Evolutionary conservation across 2,329 filamentous ascomycete genomes (phyloP).

Genomic region (Aspergillus fumigatus): DNA sequence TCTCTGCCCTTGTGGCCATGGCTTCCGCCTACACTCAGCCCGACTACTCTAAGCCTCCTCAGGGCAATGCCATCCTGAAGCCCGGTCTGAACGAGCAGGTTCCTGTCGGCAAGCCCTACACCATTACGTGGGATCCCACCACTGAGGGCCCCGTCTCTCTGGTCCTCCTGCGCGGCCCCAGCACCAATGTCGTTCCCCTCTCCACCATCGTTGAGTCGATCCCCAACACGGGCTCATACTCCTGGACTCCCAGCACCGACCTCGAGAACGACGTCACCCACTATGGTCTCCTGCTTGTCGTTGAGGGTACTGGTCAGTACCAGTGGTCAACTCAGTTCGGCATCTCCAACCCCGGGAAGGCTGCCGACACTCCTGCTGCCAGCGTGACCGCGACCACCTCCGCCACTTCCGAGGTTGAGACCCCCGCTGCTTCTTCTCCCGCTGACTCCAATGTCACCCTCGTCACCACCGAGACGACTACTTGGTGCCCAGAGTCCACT

Average conservation of each 20-base stretch:
- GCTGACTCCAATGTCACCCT: slow-evolving; percentile 1
- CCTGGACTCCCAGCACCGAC: slow-evolving; percentile 49
- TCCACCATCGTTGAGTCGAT: slow-evolving; percentile 50
- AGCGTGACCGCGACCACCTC: slow-evolving; percentile 3
- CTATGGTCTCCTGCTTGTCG: slow-evolving; percentile 60
- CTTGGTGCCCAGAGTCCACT: slow-evolving; percentile 12
- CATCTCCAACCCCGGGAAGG: slow-evolving; percentile 37
- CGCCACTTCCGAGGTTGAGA: not conserved
- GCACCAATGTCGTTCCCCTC: slow-evolving; percentile 50
- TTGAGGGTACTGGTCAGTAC: slow-evolving; percentile 56
- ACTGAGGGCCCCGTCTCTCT: slow-evolving; percentile 47
- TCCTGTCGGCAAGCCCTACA: slow-evolving; percentile 52
- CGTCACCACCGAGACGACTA: not conserved
- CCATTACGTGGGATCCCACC: slow-evolving; percentile 54
- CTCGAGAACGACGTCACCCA: slow-evolving; percentile 48
- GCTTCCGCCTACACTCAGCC: slow-evolving; percentile 35
- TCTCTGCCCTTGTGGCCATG: slow-evolving; percentile 37
- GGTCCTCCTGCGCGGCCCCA: slow-evolving; percentile 56
- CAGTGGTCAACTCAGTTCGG: slow-evolving; percentile 62
- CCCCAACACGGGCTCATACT: slow-evolving; percentile 52
- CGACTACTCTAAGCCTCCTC: slow-evolving; percentile 31
- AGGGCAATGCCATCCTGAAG: slow-evolving; percentile 52
- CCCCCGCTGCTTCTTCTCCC: slow-evolving; percentile 2
- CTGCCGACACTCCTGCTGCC: slow-evolving; percentile 9
- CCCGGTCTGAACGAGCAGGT: slow-evolving; percentile 52